These are phyloP conservation scores for Mentha longifolia DNA, from an alignment of 257 asterid genomes.

Conservation along the genomic window DNA sequence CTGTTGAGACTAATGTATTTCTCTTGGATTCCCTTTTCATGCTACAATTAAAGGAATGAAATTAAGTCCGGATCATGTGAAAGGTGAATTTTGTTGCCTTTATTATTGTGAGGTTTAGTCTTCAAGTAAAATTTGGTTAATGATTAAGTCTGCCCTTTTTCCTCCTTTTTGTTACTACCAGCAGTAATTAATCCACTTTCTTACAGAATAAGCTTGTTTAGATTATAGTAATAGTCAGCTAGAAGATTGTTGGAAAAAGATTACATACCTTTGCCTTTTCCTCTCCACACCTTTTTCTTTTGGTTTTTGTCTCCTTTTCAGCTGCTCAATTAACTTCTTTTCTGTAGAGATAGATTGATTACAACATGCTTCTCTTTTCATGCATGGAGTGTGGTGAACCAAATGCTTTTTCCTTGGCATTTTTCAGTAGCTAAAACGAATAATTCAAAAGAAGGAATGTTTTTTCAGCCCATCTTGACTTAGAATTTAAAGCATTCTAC, in stretches of 20 bases:
- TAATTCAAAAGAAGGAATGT: not conserved
- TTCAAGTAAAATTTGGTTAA: conserved; percentile 29
- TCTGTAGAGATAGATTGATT: conserved; percentile 25
- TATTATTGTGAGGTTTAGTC: not conserved
- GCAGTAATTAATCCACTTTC: conserved; percentile 31
- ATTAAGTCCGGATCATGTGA: not conserved
- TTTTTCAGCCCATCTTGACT: not conserved
- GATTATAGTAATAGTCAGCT: conserved; percentile 35
- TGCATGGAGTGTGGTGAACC: conserved; percentile 16
- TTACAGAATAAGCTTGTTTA: conserved; percentile 36
- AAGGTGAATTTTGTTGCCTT: too few species aligned
- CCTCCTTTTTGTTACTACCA: not conserved
- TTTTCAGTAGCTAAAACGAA: not conserved
- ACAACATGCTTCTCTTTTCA: conserved; percentile 32
- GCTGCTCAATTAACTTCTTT: conserved; percentile 26
- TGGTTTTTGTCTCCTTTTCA: conserved; percentile 27
- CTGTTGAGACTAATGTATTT: not conserved
- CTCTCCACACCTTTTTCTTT: conserved; percentile 28
- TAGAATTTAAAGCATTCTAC: conserved; percentile 2
- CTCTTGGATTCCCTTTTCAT: conserved; percentile 1
- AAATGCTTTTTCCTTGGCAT: not conserved
- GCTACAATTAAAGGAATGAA: conserved; percentile 1
- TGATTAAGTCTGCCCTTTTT: conserved; percentile 18
- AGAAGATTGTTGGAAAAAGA: conserved; percentile 37
- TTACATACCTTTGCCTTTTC: conserved; percentile 36